Base-by-base conservation (phyloP, 768 basidiomycete genomes). In the Mycena vitilis region DNA sequence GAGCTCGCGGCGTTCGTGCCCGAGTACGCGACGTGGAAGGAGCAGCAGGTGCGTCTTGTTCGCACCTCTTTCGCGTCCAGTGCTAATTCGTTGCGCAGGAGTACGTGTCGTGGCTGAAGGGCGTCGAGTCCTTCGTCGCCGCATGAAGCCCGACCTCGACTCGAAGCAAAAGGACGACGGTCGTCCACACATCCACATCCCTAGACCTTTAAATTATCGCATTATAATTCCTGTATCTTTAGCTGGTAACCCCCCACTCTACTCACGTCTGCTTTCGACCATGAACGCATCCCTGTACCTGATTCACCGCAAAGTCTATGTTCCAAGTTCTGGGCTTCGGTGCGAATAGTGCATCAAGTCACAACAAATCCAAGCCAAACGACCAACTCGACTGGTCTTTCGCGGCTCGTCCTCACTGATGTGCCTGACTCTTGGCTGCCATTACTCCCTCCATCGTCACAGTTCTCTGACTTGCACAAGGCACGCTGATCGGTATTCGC, bases 51-150 rank as follows among this genome's bases (percentile, higher is more conserved):
- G 49, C 37, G 87, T 79, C 22, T 16, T 42, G 52, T 55, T 69
- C 37, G 40, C 23, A 56, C n/a, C 48, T 44, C 68, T 54, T 25
- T 59, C 66, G 56, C 44, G 40, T 8, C 30, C 30, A 30, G 30
- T 20, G 22, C 53, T 34, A 58, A 70, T 6, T 72, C 68, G 71
- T 63, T 42, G 8, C 40, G 34, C 66, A 96, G 95, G 96, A 99
- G 82, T 99, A 99, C 80, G 88, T 95, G 73, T 84, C 84, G 73
- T 99, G 96, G 96, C 82, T 99, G 74, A 81, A 86, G 71, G 89
- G 88, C 72, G 90, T 97, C 78, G 91, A 92, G 85, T 77, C 76
- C 30, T 98, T 98, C 75, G 81, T 98, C 71, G 92, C 95, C 40
- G 82, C 83, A 34, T 89, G 20, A 47, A 36, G 11, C 16, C 18